Percentiles rank a stretch among this genome's conserved stretches.
phyloP scores from a whole-genome alignment of 176 grass and related monocot genomes.

The Avena eriantha region DNA sequence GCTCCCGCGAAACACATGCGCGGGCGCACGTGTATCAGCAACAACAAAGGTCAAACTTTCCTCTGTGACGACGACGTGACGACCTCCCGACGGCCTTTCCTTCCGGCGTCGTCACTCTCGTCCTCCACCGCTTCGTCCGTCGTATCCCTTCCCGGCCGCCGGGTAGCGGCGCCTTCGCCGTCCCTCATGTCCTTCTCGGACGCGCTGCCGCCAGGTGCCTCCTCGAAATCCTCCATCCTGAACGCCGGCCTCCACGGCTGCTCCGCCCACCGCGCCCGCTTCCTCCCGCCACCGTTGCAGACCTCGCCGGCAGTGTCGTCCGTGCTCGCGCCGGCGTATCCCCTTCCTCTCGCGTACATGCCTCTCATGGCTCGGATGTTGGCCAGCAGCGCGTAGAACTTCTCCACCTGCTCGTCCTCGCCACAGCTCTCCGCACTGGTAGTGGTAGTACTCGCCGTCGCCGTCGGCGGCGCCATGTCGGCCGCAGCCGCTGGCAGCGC shows the following conservation, averaged over 20 bases:
- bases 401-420: constrained; percentile 38
- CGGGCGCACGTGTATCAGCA: neutral
- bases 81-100: neutral
- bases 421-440: neutral
- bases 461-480: neutral
- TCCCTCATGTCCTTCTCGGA: neutral
- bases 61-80: neutral
- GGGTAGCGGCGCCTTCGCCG: neutral
- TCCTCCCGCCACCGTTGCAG: neutral
- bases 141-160: neutral
- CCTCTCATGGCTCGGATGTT: constrained; percentile 38
- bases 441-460: neutral
- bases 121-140: neutral
- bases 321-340: neutral
- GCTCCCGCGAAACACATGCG: neutral
- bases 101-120: neutral
- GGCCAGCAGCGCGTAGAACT: constrained; percentile 40
- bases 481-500: too few species aligned
- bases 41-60: neutral
- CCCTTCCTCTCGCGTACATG: neutral
- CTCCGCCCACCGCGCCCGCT: constrained; percentile 6
- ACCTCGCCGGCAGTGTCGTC: neutral
- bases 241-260: constrained; percentile 42
- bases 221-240: constrained; percentile 54
- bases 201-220: neutral